Evolutionary conservation across 331 rosid species (phyloP), one percentile per base, ranked within the genome.

Genomic region (Malus hybrid): DNA sequence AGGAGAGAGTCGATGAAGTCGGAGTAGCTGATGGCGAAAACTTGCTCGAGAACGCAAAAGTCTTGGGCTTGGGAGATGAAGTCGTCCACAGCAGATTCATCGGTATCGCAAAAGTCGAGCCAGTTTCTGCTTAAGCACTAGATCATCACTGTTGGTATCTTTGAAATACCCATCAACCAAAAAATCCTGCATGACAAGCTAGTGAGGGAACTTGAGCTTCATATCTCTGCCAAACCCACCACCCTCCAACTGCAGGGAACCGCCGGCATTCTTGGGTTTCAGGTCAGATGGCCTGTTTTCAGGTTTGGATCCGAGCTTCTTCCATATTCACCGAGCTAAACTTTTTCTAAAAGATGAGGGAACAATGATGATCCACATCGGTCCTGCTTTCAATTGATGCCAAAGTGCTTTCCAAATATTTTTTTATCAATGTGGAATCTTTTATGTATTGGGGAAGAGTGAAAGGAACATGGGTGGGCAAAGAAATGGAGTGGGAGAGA

Each of bases 111-210:
- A 22, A 22, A 94, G 96, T 76, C 96, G 88, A 79, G 92, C 42
- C 13, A 94, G 92, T 73, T 94, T 94, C 55, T 83, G 81, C 81
- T 88, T 91, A 85, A 94, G 98, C 14, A 86, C 88, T 22, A 86
- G 91, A 83, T 90, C 90, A 69, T 91, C 92, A 71, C 97, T 91
- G 65, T 92, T 94, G 66, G 97, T 90, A 80, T 86, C 90, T 75
- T 79, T 88, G 81, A 94, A 94, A 78, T 94, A 94, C 46, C 97
- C 92, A 42, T 93, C 97, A 66, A 93, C 97, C 31, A 93, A 83
- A 69, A 82, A 93, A 36, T 93, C 98, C 79, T 91, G 98, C 91
- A 90, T 88, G 56, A 91, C 93, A 73, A 91, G 94, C 78, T 93
- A 97, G 76, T 89, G 97, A 72, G 98, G 98, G 76, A 93, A 91